Evolutionary conservation across 179 eudicot genomes (phyloP).

Genomic region (Heliamphora pulchella): DNA sequence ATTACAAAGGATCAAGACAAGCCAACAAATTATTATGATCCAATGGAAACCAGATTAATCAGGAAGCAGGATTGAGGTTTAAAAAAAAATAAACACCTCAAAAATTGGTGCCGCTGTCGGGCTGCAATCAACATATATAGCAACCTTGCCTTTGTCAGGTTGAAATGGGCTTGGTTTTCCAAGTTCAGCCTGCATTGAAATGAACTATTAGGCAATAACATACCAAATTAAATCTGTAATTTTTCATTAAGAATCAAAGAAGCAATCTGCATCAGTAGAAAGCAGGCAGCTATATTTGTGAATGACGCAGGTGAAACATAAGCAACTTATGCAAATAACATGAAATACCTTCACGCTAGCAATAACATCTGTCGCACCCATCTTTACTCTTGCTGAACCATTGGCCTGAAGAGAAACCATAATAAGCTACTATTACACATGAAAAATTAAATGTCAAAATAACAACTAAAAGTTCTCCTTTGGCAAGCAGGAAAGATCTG

Average conservation of each 20-base stretch:
- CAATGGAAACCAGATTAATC: not conserved
- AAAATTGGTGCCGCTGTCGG: conserved; percentile 77
- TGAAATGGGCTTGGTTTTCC: conserved; percentile 65
- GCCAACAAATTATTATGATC: not conserved
- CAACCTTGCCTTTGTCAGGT: conserved; percentile 84
- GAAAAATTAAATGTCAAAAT: not conserved
- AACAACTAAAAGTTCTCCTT: not conserved
- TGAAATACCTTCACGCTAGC: conserved; percentile 79
- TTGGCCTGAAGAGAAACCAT: conserved; percentile 48
- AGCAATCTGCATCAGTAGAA: not conserved
- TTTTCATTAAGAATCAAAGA: not conserved
- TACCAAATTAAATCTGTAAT: not conserved
- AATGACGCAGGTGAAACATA: not conserved
- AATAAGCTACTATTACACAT: conserved; percentile 7
- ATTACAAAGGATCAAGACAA: not conserved
- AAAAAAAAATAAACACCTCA: conserved; percentile 40
- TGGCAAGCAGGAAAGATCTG: not conserved
- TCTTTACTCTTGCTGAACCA: conserved; percentile 84
- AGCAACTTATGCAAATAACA: not conserved
- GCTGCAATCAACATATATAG: conserved; percentile 75
- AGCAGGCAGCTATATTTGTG: not conserved
- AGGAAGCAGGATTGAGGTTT: not conserved
- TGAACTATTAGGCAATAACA: not conserved
- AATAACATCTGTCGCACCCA: conserved; percentile 82
- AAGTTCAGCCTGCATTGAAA: conserved; percentile 69